Base-by-base conservation (phyloP, 2,329 filamentous ascomycete species). In the Salinomyces thailandicus region DNA sequence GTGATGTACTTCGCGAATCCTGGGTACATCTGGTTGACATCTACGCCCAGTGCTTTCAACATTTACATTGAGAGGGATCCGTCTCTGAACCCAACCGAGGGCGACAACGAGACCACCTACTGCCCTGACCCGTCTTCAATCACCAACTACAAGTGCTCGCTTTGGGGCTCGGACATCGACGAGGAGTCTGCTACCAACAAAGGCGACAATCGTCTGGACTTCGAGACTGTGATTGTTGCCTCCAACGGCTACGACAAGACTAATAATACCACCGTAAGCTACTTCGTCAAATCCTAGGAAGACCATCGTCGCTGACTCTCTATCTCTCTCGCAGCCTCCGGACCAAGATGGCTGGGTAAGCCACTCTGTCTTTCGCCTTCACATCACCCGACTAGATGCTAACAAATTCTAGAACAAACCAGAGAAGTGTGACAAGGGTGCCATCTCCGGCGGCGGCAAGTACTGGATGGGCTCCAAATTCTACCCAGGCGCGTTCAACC, bases 131-230 rank as follows among this genome's bases (percentile, higher is more conserved):
- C 58, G 22, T 37, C 52, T 8, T 55, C 55, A 11, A 56, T 59
- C 36, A 60, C 59, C 39, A 58, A 55, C 50, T 60, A 56, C 53
- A 60, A 60, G 48, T 62, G 60, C 50, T 55, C 58, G 5, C 53
- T 62, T 19, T 62, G 55, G 55, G 57, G 58, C 24, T 55, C 56
- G 36, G 45, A 39, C 31, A 54, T 62, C 37, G 46, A 53, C 16
- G 45, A 50, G 20, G 43, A 46, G 14, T 40, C 42, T 5, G 54
- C 53, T 1, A 55, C 46, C 34, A 56, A 56, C 47, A 35, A 36
- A 13, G 53, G 52, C 27, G 29, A 51, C 18, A 47, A 30, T 16
- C 47, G 51, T 15, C 43, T 47, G 18, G 33, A 51, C n/a, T 56
- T 55, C 39, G 41, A 56, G 19, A 42, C 50, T 17, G 52, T 53